Percentiles rank a stretch among this genome's conserved stretches.
phyloP scores from a whole-genome alignment of 345 rosid genomes.

The Pistacia vera region DNA sequence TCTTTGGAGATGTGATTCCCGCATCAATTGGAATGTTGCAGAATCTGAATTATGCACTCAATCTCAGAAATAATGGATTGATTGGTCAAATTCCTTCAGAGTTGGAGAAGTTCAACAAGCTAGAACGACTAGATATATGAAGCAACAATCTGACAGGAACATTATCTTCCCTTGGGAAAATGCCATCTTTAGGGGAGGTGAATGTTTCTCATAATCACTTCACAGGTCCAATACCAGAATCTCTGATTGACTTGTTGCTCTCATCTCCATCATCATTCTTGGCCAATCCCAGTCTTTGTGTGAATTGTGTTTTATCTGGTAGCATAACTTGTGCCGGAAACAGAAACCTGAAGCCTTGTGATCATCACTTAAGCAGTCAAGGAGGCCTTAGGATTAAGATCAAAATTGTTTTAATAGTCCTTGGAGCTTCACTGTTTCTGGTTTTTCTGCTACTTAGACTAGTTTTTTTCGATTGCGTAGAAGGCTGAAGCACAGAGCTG shows the following conservation, averaged over 20 bases:
- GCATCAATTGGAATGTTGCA: slow-evolving; percentile 47
- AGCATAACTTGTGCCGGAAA: slow-evolving; percentile 25
- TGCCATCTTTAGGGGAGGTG: slow-evolving; percentile 38
- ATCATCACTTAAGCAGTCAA: slow-evolving; percentile 17
- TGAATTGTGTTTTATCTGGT: slow-evolving; percentile 41
- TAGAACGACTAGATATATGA: slow-evolving; percentile 59
- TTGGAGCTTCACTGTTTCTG: too few species aligned
- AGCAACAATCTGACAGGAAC: slow-evolving; percentile 65
- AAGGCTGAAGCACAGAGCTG: too few species aligned
- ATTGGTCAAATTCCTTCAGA: slow-evolving; percentile 58
- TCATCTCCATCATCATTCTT: slow-evolving; percentile 49
- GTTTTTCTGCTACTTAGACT: too few species aligned
- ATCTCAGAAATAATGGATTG: slow-evolving; percentile 62
- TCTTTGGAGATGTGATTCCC: slow-evolving; percentile 69
- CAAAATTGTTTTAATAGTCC: too few species aligned
- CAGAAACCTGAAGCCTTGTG: slow-evolving; percentile 41
- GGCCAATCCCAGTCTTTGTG: slow-evolving; percentile 64
- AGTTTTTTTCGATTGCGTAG: too few species aligned
- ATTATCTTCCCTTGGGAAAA: slow-evolving; percentile 40
- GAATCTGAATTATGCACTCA: slow-evolving; percentile 51
- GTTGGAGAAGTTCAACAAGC: slow-evolving; percentile 40
- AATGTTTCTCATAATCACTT: slow-evolving; percentile 67
- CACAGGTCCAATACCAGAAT: slow-evolving; percentile 66
- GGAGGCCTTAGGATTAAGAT: too few species aligned
- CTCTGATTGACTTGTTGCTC: slow-evolving; percentile 31